Conservation (phyloP, 352 stramenopile genomes). For the Globisporangium nagaii region DNA sequence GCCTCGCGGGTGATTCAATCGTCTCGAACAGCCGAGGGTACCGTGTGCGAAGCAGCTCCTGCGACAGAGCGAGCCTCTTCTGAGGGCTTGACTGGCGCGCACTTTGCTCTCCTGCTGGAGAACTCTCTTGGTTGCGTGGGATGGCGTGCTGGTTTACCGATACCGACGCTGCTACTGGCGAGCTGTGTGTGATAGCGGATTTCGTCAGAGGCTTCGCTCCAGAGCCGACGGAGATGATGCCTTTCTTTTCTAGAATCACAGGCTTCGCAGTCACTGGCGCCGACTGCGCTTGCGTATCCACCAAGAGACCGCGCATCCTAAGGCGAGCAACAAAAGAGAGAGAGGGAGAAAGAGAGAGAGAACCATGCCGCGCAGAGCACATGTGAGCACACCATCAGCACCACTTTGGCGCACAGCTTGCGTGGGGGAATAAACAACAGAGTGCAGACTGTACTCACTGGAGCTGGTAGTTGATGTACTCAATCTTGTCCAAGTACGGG, state of each 20-base stretch:
- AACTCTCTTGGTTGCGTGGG: slow-evolving; percentile 8
- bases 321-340: neutral
- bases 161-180: no score
- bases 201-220: neutral
- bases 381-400: neutral
- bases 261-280: neutral
- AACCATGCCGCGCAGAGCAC: neutral
- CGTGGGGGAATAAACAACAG: no score
- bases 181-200: no score
- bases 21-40: slow-evolving; percentile 49
- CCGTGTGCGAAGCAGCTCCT: slow-evolving; percentile 25
- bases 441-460: slow-evolving; percentile 30
- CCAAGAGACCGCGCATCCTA: slow-evolving; percentile 4
- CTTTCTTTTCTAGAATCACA: neutral
- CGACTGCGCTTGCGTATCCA: neutral
- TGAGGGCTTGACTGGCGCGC: neutral
- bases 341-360: neutral
- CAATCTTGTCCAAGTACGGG: slow-evolving; percentile 82
- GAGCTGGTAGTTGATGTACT: slow-evolving; percentile 84
- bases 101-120: neutral
- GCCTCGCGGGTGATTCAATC: slow-evolving; percentile 14
- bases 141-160: neutral
- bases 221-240: no score
- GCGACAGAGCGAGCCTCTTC: slow-evolving; percentile 11
- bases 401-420: neutral